Conservation (phyloP, 2,329 filamentous ascomycete genomes). For the Pestalotiopsis sp. region DNA sequence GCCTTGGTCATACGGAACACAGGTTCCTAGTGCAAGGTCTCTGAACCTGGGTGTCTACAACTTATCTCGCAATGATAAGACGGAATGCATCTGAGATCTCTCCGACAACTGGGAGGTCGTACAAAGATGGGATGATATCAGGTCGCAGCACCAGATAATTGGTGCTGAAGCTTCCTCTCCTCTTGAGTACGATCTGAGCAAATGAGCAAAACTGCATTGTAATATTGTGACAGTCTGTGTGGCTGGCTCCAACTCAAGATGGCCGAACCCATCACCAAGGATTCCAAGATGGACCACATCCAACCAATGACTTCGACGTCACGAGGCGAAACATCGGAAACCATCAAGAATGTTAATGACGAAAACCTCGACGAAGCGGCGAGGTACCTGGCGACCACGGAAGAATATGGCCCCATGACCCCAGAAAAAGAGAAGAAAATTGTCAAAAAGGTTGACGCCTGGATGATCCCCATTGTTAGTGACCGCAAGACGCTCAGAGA, state of each 20-base stretch:
- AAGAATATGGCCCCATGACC: slow-evolving; percentile 28
- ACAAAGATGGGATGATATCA: background rate
- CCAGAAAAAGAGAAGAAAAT: slow-evolving; percentile 30
- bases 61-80: background rate
- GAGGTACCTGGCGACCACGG: slow-evolving; percentile 22
- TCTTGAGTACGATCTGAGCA: no score
- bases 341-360: slow-evolving; percentile 18
- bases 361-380: slow-evolving; percentile 22
- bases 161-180: no score
- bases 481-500: no score
- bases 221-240: background rate
- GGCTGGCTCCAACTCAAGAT: background rate
- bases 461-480: slow-evolving; percentile 30
- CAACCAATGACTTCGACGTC: background rate
- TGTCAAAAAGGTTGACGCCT: slow-evolving; percentile 29
- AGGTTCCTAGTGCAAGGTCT: background rate
- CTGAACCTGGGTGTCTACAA: background rate
- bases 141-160: background rate
- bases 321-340: slow-evolving; percentile 15
- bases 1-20: background rate
- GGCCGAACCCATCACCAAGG: background rate
- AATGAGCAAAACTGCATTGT: background rate
- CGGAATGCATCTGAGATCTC: background rate
- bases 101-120: background rate
- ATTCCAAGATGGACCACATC: background rate